Conservation (phyloP, 306 rosid genomes). For the Spatholobus suberectus region DNA sequence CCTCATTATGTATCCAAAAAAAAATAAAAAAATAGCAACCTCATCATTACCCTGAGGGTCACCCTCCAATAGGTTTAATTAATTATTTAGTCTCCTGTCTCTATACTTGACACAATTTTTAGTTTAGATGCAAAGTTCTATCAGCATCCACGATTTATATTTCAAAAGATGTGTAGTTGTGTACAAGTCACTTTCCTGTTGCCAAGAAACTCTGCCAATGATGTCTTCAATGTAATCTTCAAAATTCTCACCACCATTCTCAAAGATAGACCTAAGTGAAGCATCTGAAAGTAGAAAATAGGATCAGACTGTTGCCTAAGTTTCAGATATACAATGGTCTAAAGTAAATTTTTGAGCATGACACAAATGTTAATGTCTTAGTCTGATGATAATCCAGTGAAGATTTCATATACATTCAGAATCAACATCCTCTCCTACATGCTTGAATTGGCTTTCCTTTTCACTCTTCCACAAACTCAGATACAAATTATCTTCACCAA, state of each 20-base stretch:
- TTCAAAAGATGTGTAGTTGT: constrained; percentile 58
- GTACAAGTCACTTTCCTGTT: constrained; percentile 58
- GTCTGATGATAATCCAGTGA: constrained; percentile 16
- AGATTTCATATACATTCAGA: constrained; percentile 51
- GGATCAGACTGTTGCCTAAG: constrained; percentile 36
- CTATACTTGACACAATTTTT: no score
- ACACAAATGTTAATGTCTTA: background rate
- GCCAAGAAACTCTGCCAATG: constrained; percentile 48
- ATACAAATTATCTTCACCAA: constrained; percentile 45
- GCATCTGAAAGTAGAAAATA: constrained; percentile 67
- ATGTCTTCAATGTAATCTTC: constrained; percentile 29
- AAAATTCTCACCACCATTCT: constrained; percentile 43
- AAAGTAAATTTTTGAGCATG: background rate
- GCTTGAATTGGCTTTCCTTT: no score
- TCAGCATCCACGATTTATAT: constrained; percentile 54
- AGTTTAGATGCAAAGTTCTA: constrained; percentile 48
- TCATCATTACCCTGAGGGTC: no score
- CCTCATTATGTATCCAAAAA: no score
- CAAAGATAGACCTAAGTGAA: constrained; percentile 51
- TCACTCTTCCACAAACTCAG: constrained; percentile 45
- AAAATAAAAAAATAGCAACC: no score
- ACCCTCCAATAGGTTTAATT: no score
- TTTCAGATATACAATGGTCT: constrained; percentile 18
- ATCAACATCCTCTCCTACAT: constrained; percentile 52
- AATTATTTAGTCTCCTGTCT: no score